phyloP scores from a whole-genome alignment of 495 filamentous ascomycete genomes.

The Aspergillus steynii region DNA sequence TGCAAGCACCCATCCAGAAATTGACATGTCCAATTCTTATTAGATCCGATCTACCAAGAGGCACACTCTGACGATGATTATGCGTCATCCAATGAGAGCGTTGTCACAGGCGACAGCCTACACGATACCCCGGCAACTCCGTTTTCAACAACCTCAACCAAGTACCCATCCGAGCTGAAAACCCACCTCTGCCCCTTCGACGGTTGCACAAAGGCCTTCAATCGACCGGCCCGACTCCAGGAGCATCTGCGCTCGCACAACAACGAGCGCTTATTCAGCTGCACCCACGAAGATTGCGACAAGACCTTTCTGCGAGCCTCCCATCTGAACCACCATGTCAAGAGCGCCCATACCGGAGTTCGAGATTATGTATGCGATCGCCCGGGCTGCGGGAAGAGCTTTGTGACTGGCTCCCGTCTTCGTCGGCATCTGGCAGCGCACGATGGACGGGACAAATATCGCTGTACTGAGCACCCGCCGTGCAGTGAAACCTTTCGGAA shows the following conservation, averaged over 20 bases:
- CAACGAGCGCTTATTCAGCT: constrained; percentile 73
- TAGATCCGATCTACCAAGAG: constrained; percentile 47
- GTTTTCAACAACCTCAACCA: constrained; percentile 54
- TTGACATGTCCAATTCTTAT: background rate
- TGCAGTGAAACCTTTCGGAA: constrained; percentile 85
- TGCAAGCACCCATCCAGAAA: constrained; percentile 1
- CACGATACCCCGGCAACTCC: constrained; percentile 53
- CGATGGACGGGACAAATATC: constrained; percentile 65
- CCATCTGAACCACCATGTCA: constrained; percentile 80
- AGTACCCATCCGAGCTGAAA: constrained; percentile 69
- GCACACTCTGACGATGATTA: constrained; percentile 40
- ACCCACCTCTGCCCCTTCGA: constrained; percentile 68
- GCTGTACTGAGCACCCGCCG: constrained; percentile 70
- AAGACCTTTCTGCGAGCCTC: constrained; percentile 81
- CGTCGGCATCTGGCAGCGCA: constrained; percentile 67
- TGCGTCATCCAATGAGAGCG: constrained; percentile 30
- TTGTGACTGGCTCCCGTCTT: constrained; percentile 73
- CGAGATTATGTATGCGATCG: constrained; percentile 69
- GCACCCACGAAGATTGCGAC: constrained; percentile 65
- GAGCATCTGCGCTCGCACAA: constrained; percentile 78
- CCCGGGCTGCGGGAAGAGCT: constrained; percentile 74
- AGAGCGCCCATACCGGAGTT: constrained; percentile 73
- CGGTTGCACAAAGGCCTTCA: constrained; percentile 79
- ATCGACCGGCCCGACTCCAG: constrained; percentile 76
- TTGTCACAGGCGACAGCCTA: constrained; percentile 34